Evolutionary conservation across 2,329 filamentous ascomycete genomes (phyloP).

Genomic region (Neonectria faginata): DNA sequence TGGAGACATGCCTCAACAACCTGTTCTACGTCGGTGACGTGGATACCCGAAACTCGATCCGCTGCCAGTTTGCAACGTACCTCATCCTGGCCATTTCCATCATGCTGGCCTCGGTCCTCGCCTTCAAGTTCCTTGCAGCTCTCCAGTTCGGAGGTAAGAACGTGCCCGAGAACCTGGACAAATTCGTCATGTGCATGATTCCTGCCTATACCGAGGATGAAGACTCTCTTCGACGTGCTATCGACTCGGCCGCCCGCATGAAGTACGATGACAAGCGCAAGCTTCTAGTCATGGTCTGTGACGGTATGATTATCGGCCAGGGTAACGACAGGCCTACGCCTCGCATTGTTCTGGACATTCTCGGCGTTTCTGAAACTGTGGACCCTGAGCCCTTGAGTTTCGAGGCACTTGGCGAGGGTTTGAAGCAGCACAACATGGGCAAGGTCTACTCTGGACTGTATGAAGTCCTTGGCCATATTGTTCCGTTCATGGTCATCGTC

Average conservation of each 20-base stretch:
- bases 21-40: conserved; percentile 94
- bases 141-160: conserved; percentile 94
- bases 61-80: conserved; percentile 90
- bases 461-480: conserved; percentile 97
- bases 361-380: conserved; percentile 92
- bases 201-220: conserved; percentile 99
- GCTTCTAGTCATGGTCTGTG: conserved; percentile 89
- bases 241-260: conserved; percentile 96
- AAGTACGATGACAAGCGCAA: conserved; percentile 99
- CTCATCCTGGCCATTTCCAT: conserved; percentile 88
- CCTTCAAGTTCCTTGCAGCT: conserved; percentile 96
- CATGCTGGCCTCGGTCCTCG: conserved; percentile 82
- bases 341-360: conserved; percentile 94
- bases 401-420: conserved; percentile 93
- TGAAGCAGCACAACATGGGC: conserved; percentile 99
- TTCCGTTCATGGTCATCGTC: conserved; percentile 95
- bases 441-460: conserved; percentile 98
- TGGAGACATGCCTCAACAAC: conserved; percentile 89
- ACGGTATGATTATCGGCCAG: conserved; percentile 99
- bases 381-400: conserved; percentile 97
- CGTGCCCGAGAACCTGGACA: conserved; percentile 94
- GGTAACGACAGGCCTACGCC: conserved; percentile 97
- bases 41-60: conserved; percentile 87
- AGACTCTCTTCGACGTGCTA: conserved; percentile 94
- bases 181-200: conserved; percentile 98